Evolutionary conservation across 2,329 filamentous ascomycete genomes (phyloP).

Genomic region (Zasmidium angulare): DNA sequence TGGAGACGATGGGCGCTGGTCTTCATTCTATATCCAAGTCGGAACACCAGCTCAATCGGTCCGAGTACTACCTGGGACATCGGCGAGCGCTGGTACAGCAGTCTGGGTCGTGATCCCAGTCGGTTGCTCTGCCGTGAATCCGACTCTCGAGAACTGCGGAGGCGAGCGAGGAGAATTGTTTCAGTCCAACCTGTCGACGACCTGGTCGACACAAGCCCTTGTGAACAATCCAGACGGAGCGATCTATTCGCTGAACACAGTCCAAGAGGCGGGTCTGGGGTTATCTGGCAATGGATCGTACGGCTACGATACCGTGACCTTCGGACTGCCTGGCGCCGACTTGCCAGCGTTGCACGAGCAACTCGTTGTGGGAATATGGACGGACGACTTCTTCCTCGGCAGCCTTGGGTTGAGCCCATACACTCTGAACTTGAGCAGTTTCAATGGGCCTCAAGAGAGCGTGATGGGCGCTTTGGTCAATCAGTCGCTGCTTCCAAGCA

Average conservation of each 20-base stretch:
- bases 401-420: conserved; percentile 32
- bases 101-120: conserved; percentile 27
- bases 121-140: conserved; percentile 27
- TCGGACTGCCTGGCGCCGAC: conserved; percentile 24
- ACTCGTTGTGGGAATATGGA: conserved; percentile 27
- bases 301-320: conserved; percentile 37
- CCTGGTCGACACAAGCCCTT: conserved; percentile 37
- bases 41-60: conserved; percentile 39
- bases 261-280: conserved; percentile 25
- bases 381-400: conserved; percentile 37
- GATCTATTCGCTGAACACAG: conserved; percentile 24
- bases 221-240: conserved; percentile 32
- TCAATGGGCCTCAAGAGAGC: conserved; percentile 17
- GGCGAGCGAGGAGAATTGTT: conserved; percentile 33
- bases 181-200: conserved; percentile 35
- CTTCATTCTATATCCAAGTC: conserved; percentile 42
- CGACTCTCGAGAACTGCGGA: conserved; percentile 21
- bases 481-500: conserved; percentile 19
- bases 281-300: conserved; percentile 35
- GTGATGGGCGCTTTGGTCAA: conserved; percentile 23
- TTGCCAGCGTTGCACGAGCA: conserved; percentile 31
- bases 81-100: conserved; percentile 20
- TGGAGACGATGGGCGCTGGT: conserved; percentile 44
- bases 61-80: conserved; percentile 28
- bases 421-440: conserved; percentile 22